Base-by-base conservation (phyloP, 1,284 basidiomycete species). In the Microbotryum lychnidis-dioicae region DNA sequence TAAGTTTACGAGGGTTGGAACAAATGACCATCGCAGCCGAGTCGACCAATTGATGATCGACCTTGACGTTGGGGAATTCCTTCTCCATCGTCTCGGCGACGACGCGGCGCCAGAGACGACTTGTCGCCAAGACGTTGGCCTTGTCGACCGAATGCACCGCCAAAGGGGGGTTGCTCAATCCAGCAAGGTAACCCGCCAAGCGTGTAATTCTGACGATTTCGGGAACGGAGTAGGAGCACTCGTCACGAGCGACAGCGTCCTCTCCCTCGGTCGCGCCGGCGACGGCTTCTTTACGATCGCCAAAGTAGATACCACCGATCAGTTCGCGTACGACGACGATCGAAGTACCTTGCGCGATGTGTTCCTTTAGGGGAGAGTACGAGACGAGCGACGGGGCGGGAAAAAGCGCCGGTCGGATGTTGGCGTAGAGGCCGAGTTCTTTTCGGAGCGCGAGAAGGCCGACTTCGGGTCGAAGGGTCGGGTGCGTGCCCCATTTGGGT, bases 11-110 rank as follows among this genome's bases (percentile, higher is more conserved):
- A 5, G 96, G 96, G 74, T 84, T 92, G 52, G 87, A 80, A 54
- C 97, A 91, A 76, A 99, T 89, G 68, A 96, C 76, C 96, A 99
- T 98, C 18, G 93, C 86, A 1, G 94, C 92, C 6, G 92, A 89
- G 78, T 99, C 96, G 61, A 98, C 92, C 64, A 97, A 82, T 68
- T 72, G 70, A 77, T 99, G 94, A 74, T 92, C 87, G 56, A 93
- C 77, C 70, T 83, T 80, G 48, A 97, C 76, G 72, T 91, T 84
- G 12, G 92, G 91, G 77, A 87, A 96, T 76, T 97, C 92, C 46
- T 82, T 82, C 62, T 82, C 78, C 70, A 94, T 77, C 16, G 88
- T 85, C 74, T 93, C 89, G 3, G 83, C 87, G 58, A 94, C 91
- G 33, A 89, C 87, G 74, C 86, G 91, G 62, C 96, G 81, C 96